phyloP scores from a whole-genome alignment of 306 rosid species.

The Alnus rubra region DNA sequence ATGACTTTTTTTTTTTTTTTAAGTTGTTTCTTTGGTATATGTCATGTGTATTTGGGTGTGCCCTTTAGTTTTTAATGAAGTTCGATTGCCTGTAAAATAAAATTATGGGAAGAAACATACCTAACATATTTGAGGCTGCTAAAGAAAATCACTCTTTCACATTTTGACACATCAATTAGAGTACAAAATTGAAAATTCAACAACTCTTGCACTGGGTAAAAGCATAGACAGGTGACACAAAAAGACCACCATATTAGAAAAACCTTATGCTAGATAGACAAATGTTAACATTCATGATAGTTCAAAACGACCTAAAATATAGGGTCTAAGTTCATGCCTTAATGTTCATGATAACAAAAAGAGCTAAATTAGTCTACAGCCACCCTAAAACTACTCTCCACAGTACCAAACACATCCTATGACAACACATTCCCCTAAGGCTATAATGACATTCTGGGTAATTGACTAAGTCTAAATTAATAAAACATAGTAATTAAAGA shows the following conservation, averaged over 20 bases:
- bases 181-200: neutral
- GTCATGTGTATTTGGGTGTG: too few species aligned
- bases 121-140: neutral
- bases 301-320: neutral
- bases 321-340: neutral
- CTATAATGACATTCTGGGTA: neutral
- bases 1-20: too few species aligned
- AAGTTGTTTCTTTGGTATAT: too few species aligned
- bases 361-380: neutral
- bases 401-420: neutral
- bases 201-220: neutral
- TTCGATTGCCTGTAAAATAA: too few species aligned
- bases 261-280: neutral
- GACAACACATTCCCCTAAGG: neutral
- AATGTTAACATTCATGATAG: neutral
- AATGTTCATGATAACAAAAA: neutral
- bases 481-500: neutral
- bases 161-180: neutral
- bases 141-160: slow-evolving; percentile 1
- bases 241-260: neutral
- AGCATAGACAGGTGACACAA: neutral
- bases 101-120: neutral
- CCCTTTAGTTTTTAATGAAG: too few species aligned
- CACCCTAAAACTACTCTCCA: neutral
- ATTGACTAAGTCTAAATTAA: neutral